Percentiles rank a stretch among this genome's conserved stretches.
These are phyloP conservation scores for Leccinum fibrillosum DNA, from an alignment of 768 basidiomycete genomes.

Conservation along the genomic window DNA sequence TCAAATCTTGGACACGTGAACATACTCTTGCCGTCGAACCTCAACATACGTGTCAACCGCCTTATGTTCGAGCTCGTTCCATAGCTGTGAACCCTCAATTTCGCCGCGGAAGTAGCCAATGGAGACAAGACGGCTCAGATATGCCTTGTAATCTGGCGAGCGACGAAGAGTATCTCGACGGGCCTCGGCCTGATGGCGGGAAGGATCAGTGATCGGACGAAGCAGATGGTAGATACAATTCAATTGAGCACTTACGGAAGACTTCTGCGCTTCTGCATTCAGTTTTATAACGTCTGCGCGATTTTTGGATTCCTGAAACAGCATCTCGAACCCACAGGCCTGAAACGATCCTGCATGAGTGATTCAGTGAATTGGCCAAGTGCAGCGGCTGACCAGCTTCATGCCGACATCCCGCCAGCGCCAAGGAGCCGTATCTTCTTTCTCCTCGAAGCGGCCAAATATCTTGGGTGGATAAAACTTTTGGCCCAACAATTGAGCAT, in stretches of 20 bases:
- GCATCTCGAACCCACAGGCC: constrained; percentile 96
- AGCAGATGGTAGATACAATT: neutral
- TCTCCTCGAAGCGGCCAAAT: constrained; percentile 73
- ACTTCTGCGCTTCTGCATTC: constrained; percentile 36
- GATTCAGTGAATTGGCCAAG: neutral
- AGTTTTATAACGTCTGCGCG: constrained; percentile 35
- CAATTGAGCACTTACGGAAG: constrained; percentile 44
- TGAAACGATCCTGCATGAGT: constrained; percentile 28
- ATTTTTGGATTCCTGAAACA: constrained; percentile 81
- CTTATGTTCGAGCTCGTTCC: constrained; percentile 69
- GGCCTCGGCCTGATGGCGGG: constrained; percentile 49
- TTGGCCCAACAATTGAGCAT: constrained; percentile 90
- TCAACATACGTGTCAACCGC: constrained; percentile 67
- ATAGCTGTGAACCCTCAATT: constrained; percentile 69
- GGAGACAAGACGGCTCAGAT: constrained; percentile 60
- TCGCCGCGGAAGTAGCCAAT: constrained; percentile 79
- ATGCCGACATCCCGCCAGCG: constrained; percentile 85
- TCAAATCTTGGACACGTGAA: constrained; percentile 7
- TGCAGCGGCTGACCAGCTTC: constrained; percentile 67
- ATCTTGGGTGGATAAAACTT: constrained; percentile 89
- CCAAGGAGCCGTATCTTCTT: constrained; percentile 63
- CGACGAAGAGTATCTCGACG: constrained; percentile 65
- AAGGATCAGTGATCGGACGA: neutral
- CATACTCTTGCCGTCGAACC: constrained; percentile 65
- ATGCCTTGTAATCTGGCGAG: constrained; percentile 66